Conservation (phyloP, 306 rosid species). For the Argentina anserina region DNA sequence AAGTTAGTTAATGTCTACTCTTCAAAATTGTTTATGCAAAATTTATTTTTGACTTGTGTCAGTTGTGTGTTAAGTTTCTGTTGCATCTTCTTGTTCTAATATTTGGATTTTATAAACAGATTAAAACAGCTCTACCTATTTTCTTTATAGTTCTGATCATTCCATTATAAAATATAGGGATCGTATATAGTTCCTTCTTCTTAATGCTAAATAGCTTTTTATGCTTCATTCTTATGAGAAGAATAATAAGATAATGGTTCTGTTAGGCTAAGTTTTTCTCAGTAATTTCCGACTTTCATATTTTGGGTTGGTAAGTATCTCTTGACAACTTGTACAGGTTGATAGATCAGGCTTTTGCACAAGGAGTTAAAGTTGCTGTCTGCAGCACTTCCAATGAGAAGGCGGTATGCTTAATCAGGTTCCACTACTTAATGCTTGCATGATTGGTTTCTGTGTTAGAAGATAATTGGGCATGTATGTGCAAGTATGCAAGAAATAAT, state of each 20-base stretch:
- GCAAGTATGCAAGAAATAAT: not conserved
- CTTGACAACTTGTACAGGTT: conserved; percentile 49
- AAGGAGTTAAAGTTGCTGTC: conserved; percentile 92
- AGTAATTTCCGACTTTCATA: not conserved
- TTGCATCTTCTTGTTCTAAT: not conserved
- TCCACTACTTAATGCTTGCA: conserved; percentile 26
- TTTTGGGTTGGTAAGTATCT: conserved; percentile 18
- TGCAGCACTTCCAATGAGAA: conserved; percentile 99
- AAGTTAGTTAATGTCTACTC: conserved; percentile 62
- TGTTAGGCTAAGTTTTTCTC: not conserved
- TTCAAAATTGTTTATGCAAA: conserved; percentile 8
- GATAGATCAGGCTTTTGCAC: conserved; percentile 82
- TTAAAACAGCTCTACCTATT: not conserved
- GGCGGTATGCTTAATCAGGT: conserved; percentile 84
- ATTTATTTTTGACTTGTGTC: conserved; percentile 15
- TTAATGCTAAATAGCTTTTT: not conserved
- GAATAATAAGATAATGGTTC: not conserved
- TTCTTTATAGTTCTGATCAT: not conserved
- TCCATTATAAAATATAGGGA: not conserved
- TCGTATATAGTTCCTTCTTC: not conserved
- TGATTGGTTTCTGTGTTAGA: conserved; percentile 9
- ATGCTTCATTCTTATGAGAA: not conserved
- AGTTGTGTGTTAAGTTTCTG: not conserved
- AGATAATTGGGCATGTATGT: not conserved
- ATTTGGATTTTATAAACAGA: not conserved